These are phyloP conservation scores for Medicago ruthenica DNA, from an alignment of 306 rosid genomes.

Conservation along the genomic window DNA sequence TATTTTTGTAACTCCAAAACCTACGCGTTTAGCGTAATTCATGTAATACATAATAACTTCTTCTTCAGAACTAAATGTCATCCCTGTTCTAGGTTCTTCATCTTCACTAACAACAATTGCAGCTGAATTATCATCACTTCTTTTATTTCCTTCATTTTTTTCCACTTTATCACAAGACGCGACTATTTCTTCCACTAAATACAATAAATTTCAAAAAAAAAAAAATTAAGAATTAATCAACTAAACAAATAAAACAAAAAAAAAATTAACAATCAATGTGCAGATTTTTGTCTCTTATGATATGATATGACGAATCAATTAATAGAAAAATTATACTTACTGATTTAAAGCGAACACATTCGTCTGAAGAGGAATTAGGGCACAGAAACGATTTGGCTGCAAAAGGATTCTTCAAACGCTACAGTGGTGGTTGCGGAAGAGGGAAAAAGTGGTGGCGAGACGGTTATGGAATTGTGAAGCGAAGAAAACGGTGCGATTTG, in stretches of 20 bases:
- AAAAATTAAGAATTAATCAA: neutral
- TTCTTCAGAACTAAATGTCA: conserved; percentile 1
- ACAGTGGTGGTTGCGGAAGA: neutral
- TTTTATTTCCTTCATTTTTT: neutral
- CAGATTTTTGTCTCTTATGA: neutral
- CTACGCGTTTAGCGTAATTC: neutral
- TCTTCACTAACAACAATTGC: neutral
- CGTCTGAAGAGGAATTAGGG: neutral
- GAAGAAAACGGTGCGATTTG: conserved; percentile 2
- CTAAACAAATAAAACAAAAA: neutral
- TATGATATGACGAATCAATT: neutral
- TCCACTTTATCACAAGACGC: neutral
- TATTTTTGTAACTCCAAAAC: conserved; percentile 15
- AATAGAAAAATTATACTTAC: neutral
- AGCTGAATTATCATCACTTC: neutral
- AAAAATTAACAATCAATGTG: neutral
- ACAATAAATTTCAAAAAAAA: neutral
- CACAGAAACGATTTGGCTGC: neutral
- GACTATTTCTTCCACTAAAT: conserved; percentile 2
- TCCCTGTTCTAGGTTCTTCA: neutral
- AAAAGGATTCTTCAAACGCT: neutral
- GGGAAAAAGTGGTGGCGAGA: neutral
- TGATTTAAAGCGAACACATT: neutral
- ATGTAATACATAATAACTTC: neutral
- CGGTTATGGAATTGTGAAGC: neutral